A percentile compares a stretch with the other conserved stretches of the same genome.
Conservation (phyloP, 352 stramenopile species). For the Phytophthora megakarya region DNA sequence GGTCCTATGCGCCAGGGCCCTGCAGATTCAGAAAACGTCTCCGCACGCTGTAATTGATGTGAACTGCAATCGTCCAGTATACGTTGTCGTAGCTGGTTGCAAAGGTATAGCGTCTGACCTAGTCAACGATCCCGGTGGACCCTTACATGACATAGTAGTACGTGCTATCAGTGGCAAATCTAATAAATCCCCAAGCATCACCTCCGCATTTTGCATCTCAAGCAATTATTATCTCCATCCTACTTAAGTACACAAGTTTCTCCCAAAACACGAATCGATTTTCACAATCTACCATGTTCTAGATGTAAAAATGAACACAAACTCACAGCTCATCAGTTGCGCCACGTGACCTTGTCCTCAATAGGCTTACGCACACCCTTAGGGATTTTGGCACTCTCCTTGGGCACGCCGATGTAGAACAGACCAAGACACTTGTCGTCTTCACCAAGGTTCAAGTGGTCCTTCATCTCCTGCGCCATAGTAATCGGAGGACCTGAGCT, state of each 20-base stretch:
- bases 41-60: constrained; percentile 13
- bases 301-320: constrained; percentile 16
- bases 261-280: neutral
- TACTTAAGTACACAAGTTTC: neutral
- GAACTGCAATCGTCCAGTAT: constrained; percentile 1
- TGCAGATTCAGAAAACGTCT: constrained; percentile 22
- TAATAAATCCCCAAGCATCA: neutral
- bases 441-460: constrained; percentile 62
- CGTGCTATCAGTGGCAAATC: neutral
- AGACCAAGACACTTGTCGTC: constrained; percentile 85
- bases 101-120: no score
- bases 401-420: constrained; percentile 84
- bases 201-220: neutral
- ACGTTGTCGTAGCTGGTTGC: constrained; percentile 4
- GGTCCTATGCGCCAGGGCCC: constrained; percentile 2
- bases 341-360: constrained; percentile 74
- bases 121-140: neutral
- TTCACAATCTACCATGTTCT: constrained; percentile 9
- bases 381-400: constrained; percentile 45
- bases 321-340: neutral
- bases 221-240: neutral
- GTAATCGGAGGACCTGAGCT: constrained; percentile 70
- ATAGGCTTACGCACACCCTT: constrained; percentile 73
- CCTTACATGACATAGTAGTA: neutral
- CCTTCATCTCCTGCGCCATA: constrained; percentile 82